Conservation (phyloP, 371 early-diverging fungal genomes). For the Batrachochytrium dendrobatidis region DNA sequence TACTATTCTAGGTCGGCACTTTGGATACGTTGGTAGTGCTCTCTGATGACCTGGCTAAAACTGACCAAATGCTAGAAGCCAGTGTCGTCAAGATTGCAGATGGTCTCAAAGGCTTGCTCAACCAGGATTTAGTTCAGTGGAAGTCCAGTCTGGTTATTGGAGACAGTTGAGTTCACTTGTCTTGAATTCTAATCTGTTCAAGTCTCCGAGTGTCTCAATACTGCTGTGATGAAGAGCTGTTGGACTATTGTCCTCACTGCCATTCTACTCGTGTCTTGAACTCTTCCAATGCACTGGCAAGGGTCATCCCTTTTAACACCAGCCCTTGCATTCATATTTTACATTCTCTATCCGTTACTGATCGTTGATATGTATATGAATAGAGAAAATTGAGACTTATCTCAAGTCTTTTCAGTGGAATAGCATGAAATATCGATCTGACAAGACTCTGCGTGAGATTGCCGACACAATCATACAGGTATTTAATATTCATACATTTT, state of each 20-base stretch:
- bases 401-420: conserved; percentile 87
- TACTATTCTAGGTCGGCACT: conserved; percentile 71
- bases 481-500: background rate
- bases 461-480: conserved; percentile 59
- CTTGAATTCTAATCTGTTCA: no score
- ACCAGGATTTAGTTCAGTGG: conserved; percentile 44
- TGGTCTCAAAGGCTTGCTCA: conserved; percentile 57
- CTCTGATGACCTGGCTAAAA: conserved; percentile 86
- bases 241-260: background rate
- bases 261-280: conserved; percentile 2
- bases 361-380: background rate
- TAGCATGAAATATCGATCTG: conserved; percentile 90
- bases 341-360: no score
- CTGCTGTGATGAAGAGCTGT: no score
- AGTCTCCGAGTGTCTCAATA: no score
- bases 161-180: conserved; percentile 59
- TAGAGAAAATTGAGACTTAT: conserved; percentile 76
- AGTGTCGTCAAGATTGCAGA: conserved; percentile 75
- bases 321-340: no score
- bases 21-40: conserved; percentile 82
- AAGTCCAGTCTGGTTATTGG: conserved; percentile 63
- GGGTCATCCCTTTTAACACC: no score
- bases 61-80: conserved; percentile 68
- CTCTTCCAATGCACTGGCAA: background rate
- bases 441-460: conserved; percentile 82